phyloP scores from a whole-genome alignment of 2,329 filamentous ascomycete species.

The Colletotrichum coccodes region DNA sequence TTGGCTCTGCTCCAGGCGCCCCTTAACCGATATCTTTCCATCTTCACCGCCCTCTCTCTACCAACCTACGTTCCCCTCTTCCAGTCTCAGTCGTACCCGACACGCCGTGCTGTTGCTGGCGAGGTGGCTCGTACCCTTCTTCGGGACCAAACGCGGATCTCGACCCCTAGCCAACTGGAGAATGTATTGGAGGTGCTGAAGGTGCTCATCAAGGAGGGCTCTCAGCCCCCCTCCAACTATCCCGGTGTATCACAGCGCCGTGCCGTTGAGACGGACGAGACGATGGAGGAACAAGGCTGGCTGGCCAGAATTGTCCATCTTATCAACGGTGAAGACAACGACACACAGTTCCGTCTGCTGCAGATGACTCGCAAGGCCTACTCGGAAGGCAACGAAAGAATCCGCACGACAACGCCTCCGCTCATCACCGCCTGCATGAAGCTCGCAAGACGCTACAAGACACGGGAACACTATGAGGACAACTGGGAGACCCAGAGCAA shows the following conservation, averaged over 20 bases:
- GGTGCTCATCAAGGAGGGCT: conserved; percentile 93
- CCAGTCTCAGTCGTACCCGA: conserved; percentile 92
- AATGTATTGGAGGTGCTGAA: conserved; percentile 89
- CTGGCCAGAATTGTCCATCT: conserved; percentile 92
- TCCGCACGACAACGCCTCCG: conserved; percentile 94
- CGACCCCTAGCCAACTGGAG: conserved; percentile 82
- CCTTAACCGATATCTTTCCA: conserved; percentile 87
- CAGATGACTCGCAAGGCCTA: conserved; percentile 90
- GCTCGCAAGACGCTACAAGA: conserved; percentile 87
- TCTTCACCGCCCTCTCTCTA: conserved; percentile 95
- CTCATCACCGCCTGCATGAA: conserved; percentile 91
- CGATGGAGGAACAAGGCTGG: conserved; percentile 97
- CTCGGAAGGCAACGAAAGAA: conserved; percentile 91
- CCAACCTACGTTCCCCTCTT: conserved; percentile 92
- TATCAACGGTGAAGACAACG: conserved; percentile 84
- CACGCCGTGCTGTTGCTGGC: conserved; percentile 87
- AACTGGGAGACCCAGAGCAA: conserved; percentile 74
- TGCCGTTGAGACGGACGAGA: conserved; percentile 90
- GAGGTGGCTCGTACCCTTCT: conserved; percentile 88
- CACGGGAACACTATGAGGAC: conserved; percentile 83
- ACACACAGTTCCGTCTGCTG: conserved; percentile 92
- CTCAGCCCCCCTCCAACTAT: conserved; percentile 85
- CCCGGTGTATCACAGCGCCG: conserved; percentile 83
- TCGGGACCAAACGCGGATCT: conserved; percentile 82
- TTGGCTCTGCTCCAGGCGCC: conserved; percentile 91